Evolutionary conservation across 2,329 filamentous ascomycete species (phyloP).

Genomic region (Hysterium pulicare): DNA sequence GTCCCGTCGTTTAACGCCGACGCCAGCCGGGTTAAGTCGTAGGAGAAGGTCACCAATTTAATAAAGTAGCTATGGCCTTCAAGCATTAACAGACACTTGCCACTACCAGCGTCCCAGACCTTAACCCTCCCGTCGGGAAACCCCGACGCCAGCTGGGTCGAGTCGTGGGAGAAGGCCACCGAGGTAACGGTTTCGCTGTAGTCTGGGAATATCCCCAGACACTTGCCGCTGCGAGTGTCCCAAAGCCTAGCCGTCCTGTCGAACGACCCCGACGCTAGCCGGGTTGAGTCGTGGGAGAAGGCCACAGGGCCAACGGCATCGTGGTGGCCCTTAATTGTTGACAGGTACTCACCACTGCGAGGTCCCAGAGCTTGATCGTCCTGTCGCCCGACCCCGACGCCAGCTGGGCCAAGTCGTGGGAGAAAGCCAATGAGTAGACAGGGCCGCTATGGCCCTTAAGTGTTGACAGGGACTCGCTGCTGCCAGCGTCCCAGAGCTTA

Average conservation of each 20-base stretch:
- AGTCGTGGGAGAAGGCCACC: conserved; percentile 23
- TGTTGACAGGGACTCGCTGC: neutral
- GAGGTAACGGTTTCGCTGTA: neutral
- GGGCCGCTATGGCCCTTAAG: conserved; percentile 1
- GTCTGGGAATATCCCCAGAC: neutral
- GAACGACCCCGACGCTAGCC: conserved; percentile 89
- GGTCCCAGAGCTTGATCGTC: conserved; percentile 8
- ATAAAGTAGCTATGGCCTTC: conserved; percentile 6
- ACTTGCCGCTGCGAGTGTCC: conserved; percentile 31
- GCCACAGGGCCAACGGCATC: neutral
- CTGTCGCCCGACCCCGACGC: conserved; percentile 4
- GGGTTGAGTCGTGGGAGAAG: conserved; percentile 10
- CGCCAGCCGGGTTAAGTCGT: conserved; percentile 13
- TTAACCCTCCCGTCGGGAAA: conserved; percentile 15
- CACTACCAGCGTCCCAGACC: conserved; percentile 16
- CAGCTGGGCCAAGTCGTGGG: conserved; percentile 5
- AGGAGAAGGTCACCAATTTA: conserved; percentile 22
- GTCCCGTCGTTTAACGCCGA: conserved; percentile 16
- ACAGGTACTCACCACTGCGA: neutral
- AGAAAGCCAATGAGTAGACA: conserved; percentile 5
- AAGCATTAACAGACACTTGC: conserved; percentile 12
- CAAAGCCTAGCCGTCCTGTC: conserved; percentile 92
- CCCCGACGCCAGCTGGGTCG: conserved; percentile 13
- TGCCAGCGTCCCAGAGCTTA: conserved; percentile 5
- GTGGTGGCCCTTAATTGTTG: neutral